phyloP scores from a whole-genome alignment of 352 stramenopile species.

The Phytophthora crassamura region DNA sequence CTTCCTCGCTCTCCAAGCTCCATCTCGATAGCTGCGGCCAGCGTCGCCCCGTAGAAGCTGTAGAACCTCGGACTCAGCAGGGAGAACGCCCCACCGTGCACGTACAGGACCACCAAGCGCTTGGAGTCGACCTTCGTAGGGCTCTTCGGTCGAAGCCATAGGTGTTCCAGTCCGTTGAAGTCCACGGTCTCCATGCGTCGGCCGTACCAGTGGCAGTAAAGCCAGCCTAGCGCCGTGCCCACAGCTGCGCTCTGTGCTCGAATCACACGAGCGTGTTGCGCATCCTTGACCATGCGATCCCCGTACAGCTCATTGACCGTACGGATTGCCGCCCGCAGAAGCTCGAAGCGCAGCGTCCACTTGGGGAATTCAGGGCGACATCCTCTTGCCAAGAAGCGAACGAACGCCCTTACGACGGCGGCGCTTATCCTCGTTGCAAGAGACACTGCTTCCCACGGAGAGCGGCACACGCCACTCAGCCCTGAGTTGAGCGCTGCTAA shows the following conservation, averaged over 20 bases:
- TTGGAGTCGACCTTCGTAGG: background rate
- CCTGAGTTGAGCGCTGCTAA: conserved; percentile 11
- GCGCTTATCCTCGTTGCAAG: conserved; percentile 15
- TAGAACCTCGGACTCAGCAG: conserved; percentile 49
- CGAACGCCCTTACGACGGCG: conserved; percentile 17
- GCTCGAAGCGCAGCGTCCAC: conserved; percentile 55
- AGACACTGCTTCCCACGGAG: conserved; percentile 29
- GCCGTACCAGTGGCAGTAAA: conserved; percentile 23
- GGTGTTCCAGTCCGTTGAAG: conserved; percentile 37
- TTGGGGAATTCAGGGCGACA: conserved; percentile 39
- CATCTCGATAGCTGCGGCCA: conserved; percentile 23
- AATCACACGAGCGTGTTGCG: conserved; percentile 29
- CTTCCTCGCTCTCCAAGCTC: conserved; percentile 22
- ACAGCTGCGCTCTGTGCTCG: conserved; percentile 32
- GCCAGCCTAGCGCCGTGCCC: conserved; percentile 28
- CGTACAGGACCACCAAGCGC: conserved; percentile 41
- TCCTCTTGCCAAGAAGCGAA: conserved; percentile 28
- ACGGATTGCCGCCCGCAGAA: conserved; percentile 27
- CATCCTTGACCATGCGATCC: conserved; percentile 27
- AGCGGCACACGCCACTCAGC: conserved; percentile 28
- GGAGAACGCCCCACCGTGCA: conserved; percentile 52
- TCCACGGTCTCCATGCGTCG: conserved; percentile 20
- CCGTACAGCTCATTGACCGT: conserved; percentile 30
- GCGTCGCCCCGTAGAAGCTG: conserved; percentile 36
- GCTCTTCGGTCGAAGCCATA: conserved; percentile 31